Percentiles rank a stretch among this genome's conserved stretches.
phyloP scores from a whole-genome alignment of 2,329 filamentous ascomycete genomes.

The Canariomyces notabilis region DNA sequence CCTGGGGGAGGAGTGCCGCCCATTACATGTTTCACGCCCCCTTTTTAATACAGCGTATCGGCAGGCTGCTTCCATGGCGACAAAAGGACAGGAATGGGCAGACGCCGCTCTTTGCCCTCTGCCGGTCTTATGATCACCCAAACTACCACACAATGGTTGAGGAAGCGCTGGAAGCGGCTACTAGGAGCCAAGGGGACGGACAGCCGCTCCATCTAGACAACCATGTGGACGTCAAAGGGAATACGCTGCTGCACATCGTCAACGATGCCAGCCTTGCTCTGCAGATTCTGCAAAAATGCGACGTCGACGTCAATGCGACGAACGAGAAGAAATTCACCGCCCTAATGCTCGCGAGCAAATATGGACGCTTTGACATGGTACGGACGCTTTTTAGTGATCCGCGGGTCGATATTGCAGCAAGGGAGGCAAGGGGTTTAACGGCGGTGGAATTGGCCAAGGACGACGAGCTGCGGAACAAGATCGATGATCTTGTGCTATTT shows the following conservation, averaged over 20 bases:
- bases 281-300: constrained; percentile 74
- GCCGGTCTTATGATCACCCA: constrained; percentile 88
- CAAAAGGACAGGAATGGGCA: constrained; percentile 94
- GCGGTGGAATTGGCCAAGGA: constrained; percentile 97
- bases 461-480: constrained; percentile 92
- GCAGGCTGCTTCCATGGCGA: constrained; percentile 76
- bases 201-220: constrained; percentile 84
- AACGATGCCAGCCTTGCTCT: constrained; percentile 75
- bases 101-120: constrained; percentile 93
- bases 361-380: constrained; percentile 90
- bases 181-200: constrained; percentile 67
- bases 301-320: constrained; percentile 91
- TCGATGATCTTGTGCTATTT: constrained; percentile 87
- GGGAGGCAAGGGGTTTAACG: constrained; percentile 81
- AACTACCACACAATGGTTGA: constrained; percentile 86
- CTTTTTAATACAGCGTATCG: constrained; percentile 69
- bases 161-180: constrained; percentile 70
- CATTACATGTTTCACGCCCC: constrained; percentile 96
- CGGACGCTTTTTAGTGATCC: constrained; percentile 81
- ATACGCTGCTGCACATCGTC: constrained; percentile 92
- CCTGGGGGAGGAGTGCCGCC: constrained; percentile 81
- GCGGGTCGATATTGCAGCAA: constrained; percentile 76
- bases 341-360: constrained; percentile 97
- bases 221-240: constrained; percentile 87
- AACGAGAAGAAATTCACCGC: constrained; percentile 95